These are phyloP conservation scores for Chaetomium olivaceum DNA, from an alignment of 2,329 filamentous ascomycete species.

Conservation along the genomic window DNA sequence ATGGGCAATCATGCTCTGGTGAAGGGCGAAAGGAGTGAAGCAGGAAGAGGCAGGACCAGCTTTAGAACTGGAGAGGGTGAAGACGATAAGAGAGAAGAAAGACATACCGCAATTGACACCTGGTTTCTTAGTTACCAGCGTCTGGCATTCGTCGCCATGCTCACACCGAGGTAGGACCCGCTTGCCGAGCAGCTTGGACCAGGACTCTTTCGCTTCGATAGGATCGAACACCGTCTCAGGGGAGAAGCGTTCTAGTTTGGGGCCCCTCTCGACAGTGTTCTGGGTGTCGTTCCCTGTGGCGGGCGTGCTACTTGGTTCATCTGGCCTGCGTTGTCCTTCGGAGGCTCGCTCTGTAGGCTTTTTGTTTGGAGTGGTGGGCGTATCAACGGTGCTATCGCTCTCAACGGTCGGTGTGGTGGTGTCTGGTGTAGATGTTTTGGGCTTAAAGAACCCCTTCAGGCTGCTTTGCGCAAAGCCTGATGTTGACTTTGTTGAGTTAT, in stretches of 20 bases:
- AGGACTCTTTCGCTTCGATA: constrained; percentile 74
- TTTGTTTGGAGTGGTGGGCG: neutral
- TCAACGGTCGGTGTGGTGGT: neutral
- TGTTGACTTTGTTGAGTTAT: constrained; percentile 39
- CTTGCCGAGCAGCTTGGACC: constrained; percentile 80
- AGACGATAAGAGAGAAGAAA: neutral
- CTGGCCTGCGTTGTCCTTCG: neutral
- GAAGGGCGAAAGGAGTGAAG: neutral
- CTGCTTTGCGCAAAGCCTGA: constrained; percentile 51
- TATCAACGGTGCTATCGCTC: neutral
- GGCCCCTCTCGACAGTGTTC: neutral
- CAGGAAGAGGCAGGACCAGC: neutral
- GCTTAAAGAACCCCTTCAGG: constrained; percentile 78
- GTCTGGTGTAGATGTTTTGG: constrained; percentile 45
- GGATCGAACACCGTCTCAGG: constrained; percentile 58
- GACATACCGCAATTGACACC: constrained; percentile 73
- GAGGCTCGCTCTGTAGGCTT: neutral
- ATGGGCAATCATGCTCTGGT: neutral
- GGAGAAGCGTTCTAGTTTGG: constrained; percentile 5
- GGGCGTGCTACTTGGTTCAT: neutral
- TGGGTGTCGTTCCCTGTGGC: neutral
- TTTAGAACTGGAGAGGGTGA: neutral
- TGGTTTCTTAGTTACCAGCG: constrained; percentile 80
- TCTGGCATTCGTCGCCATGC: constrained; percentile 84
- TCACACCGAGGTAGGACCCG: constrained; percentile 77